Conservation (phyloP, 164 flowering plant genomes). For the Kalanchoe fedtschenkoi region DNA sequence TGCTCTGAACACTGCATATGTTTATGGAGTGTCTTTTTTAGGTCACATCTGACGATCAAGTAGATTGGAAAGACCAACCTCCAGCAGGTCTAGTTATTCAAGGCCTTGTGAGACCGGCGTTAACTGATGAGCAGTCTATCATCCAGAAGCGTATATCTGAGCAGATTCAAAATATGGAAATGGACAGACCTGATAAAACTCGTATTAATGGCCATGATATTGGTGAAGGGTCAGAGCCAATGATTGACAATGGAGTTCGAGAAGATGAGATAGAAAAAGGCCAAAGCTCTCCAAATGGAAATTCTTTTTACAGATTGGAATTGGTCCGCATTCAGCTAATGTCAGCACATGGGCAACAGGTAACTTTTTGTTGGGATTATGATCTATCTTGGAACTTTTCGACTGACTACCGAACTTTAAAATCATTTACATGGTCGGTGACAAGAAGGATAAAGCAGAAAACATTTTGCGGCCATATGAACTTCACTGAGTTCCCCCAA, state of each 20-base stretch:
- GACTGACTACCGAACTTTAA: neutral
- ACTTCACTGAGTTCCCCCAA: neutral
- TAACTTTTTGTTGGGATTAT: constrained; percentile 5
- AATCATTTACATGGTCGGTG: neutral
- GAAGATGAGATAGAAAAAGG: constrained; percentile 38
- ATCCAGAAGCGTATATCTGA: constrained; percentile 40
- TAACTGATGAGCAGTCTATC: constrained; percentile 51
- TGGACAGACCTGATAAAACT: constrained; percentile 12
- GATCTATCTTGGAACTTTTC: neutral
- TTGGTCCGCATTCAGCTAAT: constrained; percentile 59
- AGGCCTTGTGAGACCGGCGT: constrained; percentile 70
- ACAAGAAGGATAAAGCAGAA: neutral
- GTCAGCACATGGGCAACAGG: constrained; percentile 64
- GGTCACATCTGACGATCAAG: constrained; percentile 55
- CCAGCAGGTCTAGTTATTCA: constrained; percentile 67
- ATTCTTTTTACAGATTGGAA: constrained; percentile 79
- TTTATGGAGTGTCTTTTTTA: constrained; percentile 11
- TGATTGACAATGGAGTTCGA: constrained; percentile 27
- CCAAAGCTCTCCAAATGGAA: constrained; percentile 32
- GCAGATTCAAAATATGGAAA: constrained; percentile 16
- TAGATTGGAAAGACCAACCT: constrained; percentile 74
- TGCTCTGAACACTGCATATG: neutral
- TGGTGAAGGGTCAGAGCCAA: constrained; percentile 19
- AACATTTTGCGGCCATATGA: neutral
- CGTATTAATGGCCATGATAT: constrained; percentile 27